A percentile compares a stretch with the other conserved stretches of the same genome.
Evolutionary conservation across 2,329 filamentous ascomycete species (phyloP).

Genomic region (Furcasterigmium furcatum): DNA sequence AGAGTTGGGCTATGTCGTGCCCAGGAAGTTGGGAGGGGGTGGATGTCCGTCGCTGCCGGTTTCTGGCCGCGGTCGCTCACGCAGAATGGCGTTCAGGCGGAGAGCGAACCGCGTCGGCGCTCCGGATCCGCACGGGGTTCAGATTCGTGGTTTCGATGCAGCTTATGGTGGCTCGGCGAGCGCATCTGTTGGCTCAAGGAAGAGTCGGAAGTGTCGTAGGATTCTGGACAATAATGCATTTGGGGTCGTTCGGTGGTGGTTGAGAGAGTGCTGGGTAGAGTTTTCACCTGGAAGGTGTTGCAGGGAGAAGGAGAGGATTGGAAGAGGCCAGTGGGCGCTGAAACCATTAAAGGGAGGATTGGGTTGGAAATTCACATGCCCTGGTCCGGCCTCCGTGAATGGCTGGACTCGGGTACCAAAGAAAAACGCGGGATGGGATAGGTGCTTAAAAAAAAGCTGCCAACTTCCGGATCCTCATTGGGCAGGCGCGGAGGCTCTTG

Average conservation of each 20-base stretch:
- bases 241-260: slow-evolving; percentile 21
- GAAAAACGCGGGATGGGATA: not conserved
- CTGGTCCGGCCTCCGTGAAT: not conserved
- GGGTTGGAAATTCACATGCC: slow-evolving; percentile 8
- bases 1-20: not conserved
- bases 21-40: too few species aligned
- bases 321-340: slow-evolving; percentile 3
- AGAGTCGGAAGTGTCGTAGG: slow-evolving; percentile 38
- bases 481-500: slow-evolving; percentile 9
- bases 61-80: slow-evolving; percentile 45
- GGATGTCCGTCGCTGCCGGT: not conserved
- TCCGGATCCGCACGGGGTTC: slow-evolving; percentile 55
- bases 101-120: slow-evolving; percentile 52
- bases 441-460: not conserved
- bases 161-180: slow-evolving; percentile 44
- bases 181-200: slow-evolving; percentile 58
- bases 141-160: slow-evolving; percentile 45
- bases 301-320: slow-evolving; percentile 9
- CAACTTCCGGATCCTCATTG: slow-evolving; percentile 5
- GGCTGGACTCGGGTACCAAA: not conserved
- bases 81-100: slow-evolving; percentile 36
- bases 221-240: slow-evolving; percentile 55
- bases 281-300: slow-evolving; percentile 17
- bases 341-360: slow-evolving; percentile 4
- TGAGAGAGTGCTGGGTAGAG: slow-evolving; percentile 9